Conservation (phyloP, 2,329 filamentous ascomycete species). For the Diplodia scrobiculata region DNA sequence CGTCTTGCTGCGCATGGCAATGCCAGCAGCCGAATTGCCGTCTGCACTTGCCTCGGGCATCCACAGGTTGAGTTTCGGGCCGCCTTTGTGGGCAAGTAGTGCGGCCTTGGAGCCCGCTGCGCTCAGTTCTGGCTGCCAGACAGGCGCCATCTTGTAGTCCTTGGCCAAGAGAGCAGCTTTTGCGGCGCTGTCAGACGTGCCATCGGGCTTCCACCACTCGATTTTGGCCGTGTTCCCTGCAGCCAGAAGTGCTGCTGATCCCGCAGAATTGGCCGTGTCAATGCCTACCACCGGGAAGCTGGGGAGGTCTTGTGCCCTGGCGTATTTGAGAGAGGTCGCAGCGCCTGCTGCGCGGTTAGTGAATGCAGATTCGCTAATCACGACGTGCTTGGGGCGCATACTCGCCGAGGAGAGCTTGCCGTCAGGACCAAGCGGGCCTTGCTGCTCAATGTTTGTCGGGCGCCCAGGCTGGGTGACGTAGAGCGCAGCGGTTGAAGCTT, state of each 20-base stretch:
- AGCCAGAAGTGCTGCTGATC: conserved; percentile 73
- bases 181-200: conserved; percentile 59
- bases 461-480: conserved; percentile 53
- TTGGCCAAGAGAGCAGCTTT: conserved; percentile 62
- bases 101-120: conserved; percentile 74
- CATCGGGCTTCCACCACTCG: conserved; percentile 67
- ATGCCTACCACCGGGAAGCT: conserved; percentile 71
- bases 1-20: conserved; percentile 62
- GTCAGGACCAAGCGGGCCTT: conserved; percentile 52
- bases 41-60: conserved; percentile 52
- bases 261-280: conserved; percentile 62
- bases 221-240: conserved; percentile 68
- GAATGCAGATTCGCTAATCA: not conserved
- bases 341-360: conserved; percentile 52
- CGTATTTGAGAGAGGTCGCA: conserved; percentile 68
- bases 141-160: conserved; percentile 62
- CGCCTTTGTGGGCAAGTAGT: conserved; percentile 62
- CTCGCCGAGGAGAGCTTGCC: conserved; percentile 61
- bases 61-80: conserved; percentile 56
- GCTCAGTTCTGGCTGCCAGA: conserved; percentile 66
- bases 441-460: conserved; percentile 36
- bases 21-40: conserved; percentile 69
- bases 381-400: conserved; percentile 42
- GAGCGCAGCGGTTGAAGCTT: conserved; percentile 64
- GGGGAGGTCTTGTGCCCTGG: conserved; percentile 70